Conservation (phyloP, 2,329 filamentous ascomycete species). For the Fusarium avenaceum region DNA sequence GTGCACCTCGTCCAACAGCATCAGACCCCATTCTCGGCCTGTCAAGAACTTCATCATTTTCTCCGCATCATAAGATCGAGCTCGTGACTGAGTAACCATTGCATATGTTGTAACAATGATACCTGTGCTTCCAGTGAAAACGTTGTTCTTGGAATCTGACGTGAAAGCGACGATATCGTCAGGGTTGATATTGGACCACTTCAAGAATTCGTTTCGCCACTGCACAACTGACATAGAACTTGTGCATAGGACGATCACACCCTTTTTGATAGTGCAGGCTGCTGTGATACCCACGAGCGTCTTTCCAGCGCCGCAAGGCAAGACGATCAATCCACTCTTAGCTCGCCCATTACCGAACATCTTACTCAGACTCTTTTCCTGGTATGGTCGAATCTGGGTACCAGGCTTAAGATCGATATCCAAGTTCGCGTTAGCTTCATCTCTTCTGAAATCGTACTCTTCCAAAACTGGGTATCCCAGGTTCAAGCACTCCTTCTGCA, state of each 20-base stretch:
- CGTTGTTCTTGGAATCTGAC: slow-evolving; percentile 84
- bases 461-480: slow-evolving; percentile 90
- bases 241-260: slow-evolving; percentile 93
- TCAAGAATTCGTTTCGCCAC: slow-evolving; percentile 95
- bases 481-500: slow-evolving; percentile 90
- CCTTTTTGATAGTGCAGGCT: slow-evolving; percentile 97
- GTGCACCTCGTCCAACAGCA: slow-evolving; percentile 98
- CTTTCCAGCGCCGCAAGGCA: slow-evolving; percentile 97
- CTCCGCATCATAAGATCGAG: slow-evolving; percentile 90
- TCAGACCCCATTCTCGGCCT: slow-evolving; percentile 92
- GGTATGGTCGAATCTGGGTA: slow-evolving; percentile 92
- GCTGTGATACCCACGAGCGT: slow-evolving; percentile 98
- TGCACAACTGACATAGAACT: slow-evolving; percentile 98
- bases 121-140: slow-evolving; percentile 88
- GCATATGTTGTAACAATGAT: slow-evolving; percentile 98
- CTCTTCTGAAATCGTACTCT: slow-evolving; percentile 97
- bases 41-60: slow-evolving; percentile 98
- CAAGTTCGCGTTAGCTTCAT: slow-evolving; percentile 87
- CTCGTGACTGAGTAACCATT: slow-evolving; percentile 95
- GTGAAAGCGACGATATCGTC: slow-evolving; percentile 96
- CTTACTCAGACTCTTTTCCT: slow-evolving; percentile 97
- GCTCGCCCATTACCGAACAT: slow-evolving; percentile 99
- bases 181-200: slow-evolving; percentile 96
- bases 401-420: slow-evolving; percentile 93
- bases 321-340: slow-evolving; percentile 95